Base-by-base conservation (phyloP, 139 green algal species). In the Tetratostichococcus sp. region DNA sequence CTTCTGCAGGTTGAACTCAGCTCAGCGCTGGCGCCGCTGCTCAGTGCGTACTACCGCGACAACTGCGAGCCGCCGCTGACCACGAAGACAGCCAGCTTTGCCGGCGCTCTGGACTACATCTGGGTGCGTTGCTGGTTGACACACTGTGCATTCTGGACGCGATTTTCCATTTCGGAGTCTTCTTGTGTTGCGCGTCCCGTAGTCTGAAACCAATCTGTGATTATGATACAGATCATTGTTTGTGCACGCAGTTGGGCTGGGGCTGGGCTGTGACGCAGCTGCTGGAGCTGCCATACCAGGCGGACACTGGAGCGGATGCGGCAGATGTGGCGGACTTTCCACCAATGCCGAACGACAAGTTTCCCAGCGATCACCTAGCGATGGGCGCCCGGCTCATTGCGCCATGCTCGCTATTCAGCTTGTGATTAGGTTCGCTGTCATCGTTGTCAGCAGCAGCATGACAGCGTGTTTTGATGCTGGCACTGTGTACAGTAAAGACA, bases 61-160 rank as follows among this genome's bases (percentile, higher is more conserved):
- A 11, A 62, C 22, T 26, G 79, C 28, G 85, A 89, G 76, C 82
- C 82, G 17, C 69, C 74, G 17, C 32, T 89, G 26, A 89, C 85
- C 26, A 86, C 76, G 1, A 76, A 78, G 67, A 89, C 85, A 16
- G 68, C 35, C 62, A 32, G 21, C 23, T 86, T 82, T 39, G 72
- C 70, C 28, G 82, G 78, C 65, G 75, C 43, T 25, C 70, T 85
- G 16, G 85, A 89, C 78, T 87, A 86, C 80, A 79, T 89, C 25
- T 89, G 72, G 65, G 32, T 87, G 19, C 50, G 19, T 26, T 50
- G 39, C 11, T 21, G 6, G 39, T 50, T 50, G 6, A 50, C 39
- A 6, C 39, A 50, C 39, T 50, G 39, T 50, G 39, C 39, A 6
- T 17, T n/a, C 50, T 62, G 50, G 2, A 50, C 8, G 14, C 8